These are phyloP conservation scores for Trichoderma pleuroti DNA, from an alignment of 2,329 filamentous ascomycete species.

Conservation along the genomic window DNA sequence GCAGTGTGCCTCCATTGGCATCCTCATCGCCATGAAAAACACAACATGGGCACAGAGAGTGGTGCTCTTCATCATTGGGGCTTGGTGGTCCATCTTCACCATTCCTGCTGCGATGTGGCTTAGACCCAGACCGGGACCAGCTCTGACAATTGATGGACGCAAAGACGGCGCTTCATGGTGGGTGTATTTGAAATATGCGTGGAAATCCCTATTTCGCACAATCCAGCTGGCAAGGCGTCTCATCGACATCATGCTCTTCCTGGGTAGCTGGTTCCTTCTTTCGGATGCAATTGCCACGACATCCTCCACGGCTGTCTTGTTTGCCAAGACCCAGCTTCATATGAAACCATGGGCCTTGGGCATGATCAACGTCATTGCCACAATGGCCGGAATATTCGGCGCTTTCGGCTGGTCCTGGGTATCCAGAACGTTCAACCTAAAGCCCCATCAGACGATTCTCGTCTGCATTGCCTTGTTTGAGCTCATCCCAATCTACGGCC, in stretches of 20 bases:
- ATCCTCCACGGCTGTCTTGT: conserved; percentile 88
- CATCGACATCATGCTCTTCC: conserved; percentile 71
- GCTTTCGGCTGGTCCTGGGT: conserved; percentile 87
- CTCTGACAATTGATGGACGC: conserved; percentile 50
- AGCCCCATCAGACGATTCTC: conserved; percentile 83
- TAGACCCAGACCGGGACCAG: conserved; percentile 82
- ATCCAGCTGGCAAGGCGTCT: conserved; percentile 69
- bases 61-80: conserved; percentile 79
- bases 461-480: conserved; percentile 90
- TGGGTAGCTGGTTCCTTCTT: conserved; percentile 89
- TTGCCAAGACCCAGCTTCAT: conserved; percentile 86
- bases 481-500: conserved; percentile 85
- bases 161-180: conserved; percentile 48
- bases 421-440: conserved; percentile 64
- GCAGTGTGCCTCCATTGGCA: conserved; percentile 74
- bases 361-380: conserved; percentile 91
- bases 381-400: conserved; percentile 75
- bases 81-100: conserved; percentile 92
- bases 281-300: conserved; percentile 94
- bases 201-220: conserved; percentile 81
- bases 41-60: conserved; percentile 82
- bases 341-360: conserved; percentile 88
- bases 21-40: conserved; percentile 69
- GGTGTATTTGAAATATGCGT: conserved; percentile 76
- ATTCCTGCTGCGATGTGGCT: conserved; percentile 86